Conservation (phyloP, 257 asterid genomes). For the Solanum sejunctum region DNA sequence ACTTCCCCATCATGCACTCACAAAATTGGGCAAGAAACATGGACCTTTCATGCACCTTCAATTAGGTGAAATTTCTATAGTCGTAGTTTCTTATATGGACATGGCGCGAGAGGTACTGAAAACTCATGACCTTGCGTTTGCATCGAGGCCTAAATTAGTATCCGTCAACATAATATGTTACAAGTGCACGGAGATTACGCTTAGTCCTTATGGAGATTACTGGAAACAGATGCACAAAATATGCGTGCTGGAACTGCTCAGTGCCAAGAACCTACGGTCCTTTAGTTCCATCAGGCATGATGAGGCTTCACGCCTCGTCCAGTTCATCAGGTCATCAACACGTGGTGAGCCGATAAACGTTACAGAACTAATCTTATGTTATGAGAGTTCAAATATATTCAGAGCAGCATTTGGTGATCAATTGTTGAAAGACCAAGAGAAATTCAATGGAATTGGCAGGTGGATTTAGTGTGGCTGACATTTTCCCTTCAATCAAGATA, state of each 20-base stretch:
- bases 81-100: slow-evolving; percentile 16
- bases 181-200: slow-evolving; percentile 2
- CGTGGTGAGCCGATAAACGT: background rate
- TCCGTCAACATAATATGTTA: slow-evolving; percentile 12
- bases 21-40: slow-evolving; percentile 3
- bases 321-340: background rate
- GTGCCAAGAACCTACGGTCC: slow-evolving; percentile 11
- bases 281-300: slow-evolving; percentile 5
- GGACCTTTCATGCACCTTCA: slow-evolving; percentile 10
- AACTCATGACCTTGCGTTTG: slow-evolving; percentile 15
- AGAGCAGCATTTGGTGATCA: background rate
- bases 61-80: slow-evolving; percentile 11
- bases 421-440: background rate
- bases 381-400: background rate
- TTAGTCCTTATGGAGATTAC: slow-evolving; percentile 23
- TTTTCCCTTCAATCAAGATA: slow-evolving; percentile 1
- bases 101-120: background rate
- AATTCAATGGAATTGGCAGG: background rate
- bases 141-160: slow-evolving; percentile 15
- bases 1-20: slow-evolving; percentile 8
- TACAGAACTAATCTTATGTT: background rate
- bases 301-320: slow-evolving; percentile 2
- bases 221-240: slow-evolving; percentile 36
- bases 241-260: slow-evolving; percentile 21
- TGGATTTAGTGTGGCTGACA: background rate